These are phyloP conservation scores for Dendrothele bispora DNA, from an alignment of 768 basidiomycete genomes.

Conservation along the genomic window DNA sequence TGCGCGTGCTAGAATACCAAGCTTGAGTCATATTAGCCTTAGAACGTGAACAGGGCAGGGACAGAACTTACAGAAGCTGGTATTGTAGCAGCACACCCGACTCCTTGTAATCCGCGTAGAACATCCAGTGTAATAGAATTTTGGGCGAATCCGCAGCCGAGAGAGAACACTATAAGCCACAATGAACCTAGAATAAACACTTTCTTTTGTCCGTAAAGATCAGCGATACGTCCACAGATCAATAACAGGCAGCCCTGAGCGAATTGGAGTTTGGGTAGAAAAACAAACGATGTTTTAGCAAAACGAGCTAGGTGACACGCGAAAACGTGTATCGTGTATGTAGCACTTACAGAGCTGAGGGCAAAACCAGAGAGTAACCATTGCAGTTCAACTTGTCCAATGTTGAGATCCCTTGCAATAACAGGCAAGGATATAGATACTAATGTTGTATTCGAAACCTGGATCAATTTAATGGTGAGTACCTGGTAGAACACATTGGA, in stretches of 20 bases:
- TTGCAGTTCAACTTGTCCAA: constrained; percentile 54
- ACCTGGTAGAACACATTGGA: no score
- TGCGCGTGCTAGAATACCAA: constrained; percentile 80
- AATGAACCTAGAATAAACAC: constrained; percentile 62
- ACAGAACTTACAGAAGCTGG: constrained; percentile 66
- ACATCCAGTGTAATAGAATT: constrained; percentile 70
- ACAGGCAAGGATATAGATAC: constrained; percentile 52
- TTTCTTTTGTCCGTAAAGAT: constrained; percentile 73
- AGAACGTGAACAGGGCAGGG: no score
- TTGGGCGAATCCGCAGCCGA: constrained; percentile 65
- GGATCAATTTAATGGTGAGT: no score
- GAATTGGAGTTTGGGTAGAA: not conserved
- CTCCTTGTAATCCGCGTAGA: constrained; percentile 75
- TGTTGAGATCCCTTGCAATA: constrained; percentile 48
- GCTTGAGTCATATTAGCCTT: constrained; percentile 36
- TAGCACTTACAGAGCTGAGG: constrained; percentile 63
- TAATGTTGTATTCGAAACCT: constrained; percentile 39
- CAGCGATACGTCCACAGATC: constrained; percentile 76
- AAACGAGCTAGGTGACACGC: no score
- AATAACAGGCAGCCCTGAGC: constrained; percentile 76
- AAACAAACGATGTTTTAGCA: no score
- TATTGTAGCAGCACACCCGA: constrained; percentile 75
- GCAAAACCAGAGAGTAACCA: constrained; percentile 72
- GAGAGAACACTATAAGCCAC: constrained; percentile 52
- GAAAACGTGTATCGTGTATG: no score